Evolutionary conservation across 2,329 filamentous ascomycete genomes (phyloP), one percentile per base, ranked within the genome.

Genomic region (Ascochyta fabae): DNA sequence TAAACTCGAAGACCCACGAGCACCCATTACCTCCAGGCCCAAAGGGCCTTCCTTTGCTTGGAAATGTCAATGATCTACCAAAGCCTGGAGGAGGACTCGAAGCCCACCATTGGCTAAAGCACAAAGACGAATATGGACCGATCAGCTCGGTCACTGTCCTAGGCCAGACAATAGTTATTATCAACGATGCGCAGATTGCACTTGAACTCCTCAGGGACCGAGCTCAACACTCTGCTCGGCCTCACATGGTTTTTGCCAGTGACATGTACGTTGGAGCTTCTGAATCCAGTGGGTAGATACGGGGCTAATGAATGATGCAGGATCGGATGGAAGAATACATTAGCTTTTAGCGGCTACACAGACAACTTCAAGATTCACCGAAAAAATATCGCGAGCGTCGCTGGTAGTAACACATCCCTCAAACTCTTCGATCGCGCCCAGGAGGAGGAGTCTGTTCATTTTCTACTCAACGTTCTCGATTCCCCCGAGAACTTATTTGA

Each of bases 1-100:
- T 49, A 13, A 55, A 42, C 7, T 40, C 41, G 4, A 58, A 59
- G 4, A 58, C 45, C 12, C 33, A 60, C 51, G 59, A 36, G 6
- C 53, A 51, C n/a, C 66, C 71, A 2, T 65, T 82, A 0, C 83
- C 82, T 1, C 83, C 83, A 1, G 83, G 83, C 0, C 83, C 83
- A 0, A 81, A 73, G 34, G 75, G 75, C 0, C 64, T 80, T 6
- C 80, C 81, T 0, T 13, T 85, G 0, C 27, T 85, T 4, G 83
- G 83, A 4, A 85, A 84, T 60, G 58, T 84, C 15, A 57, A 61
- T 1, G 81, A 84, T 57, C 67, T 85, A 10, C 82, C 82, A 0
- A 66, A 73, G 0, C 52, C 69, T 8, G 43, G 26, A 19, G 74
- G 71, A 0, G 59, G 59, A 35, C 73, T 70, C 8, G 79, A 80